A percentile compares a stretch with the other conserved stretches of the same genome.
Conservation (phyloP, 2,329 filamentous ascomycete genomes). For the Neonectria neomacrospora region DNA sequence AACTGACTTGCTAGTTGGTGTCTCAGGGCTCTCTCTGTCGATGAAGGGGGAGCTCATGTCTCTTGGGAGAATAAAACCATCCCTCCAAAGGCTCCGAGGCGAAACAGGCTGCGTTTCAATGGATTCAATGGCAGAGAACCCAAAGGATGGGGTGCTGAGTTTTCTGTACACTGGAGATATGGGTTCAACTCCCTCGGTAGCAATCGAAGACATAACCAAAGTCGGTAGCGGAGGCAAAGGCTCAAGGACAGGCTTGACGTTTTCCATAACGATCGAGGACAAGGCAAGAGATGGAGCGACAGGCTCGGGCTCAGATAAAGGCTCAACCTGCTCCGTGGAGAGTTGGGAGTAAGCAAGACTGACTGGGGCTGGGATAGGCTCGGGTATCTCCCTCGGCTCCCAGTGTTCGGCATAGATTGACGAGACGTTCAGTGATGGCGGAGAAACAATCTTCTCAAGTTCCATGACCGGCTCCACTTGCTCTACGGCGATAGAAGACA, state of each 20-base stretch:
- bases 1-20: slow-evolving; percentile 55
- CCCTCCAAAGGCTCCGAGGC: slow-evolving; percentile 63
- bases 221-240: slow-evolving; percentile 37
- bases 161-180: slow-evolving; percentile 46
- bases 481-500: slow-evolving; percentile 46
- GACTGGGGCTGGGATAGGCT: slow-evolving; percentile 29
- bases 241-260: slow-evolving; percentile 50
- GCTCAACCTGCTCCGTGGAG: slow-evolving; percentile 52
- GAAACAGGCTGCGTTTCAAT: slow-evolving; percentile 59
- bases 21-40: slow-evolving; percentile 50
- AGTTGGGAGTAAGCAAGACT: slow-evolving; percentile 51
- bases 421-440: slow-evolving; percentile 44
- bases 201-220: slow-evolving; percentile 52
- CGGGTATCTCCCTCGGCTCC: slow-evolving; percentile 50
- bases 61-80: slow-evolving; percentile 67
- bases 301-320: slow-evolving; percentile 44
- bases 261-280: slow-evolving; percentile 49
- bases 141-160: slow-evolving; percentile 47
- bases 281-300: slow-evolving; percentile 42
- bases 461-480: slow-evolving; percentile 47
- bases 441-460: slow-evolving; percentile 48
- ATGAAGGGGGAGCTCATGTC: slow-evolving; percentile 51
- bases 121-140: slow-evolving; percentile 58
- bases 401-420: slow-evolving; percentile 47
- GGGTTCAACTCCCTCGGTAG: slow-evolving; percentile 54